A percentile compares a stretch with the other conserved stretches of the same genome.
phyloP scores from a whole-genome alignment of 495 filamentous ascomycete genomes.

The Lasiosphaeris hirsuta region DNA sequence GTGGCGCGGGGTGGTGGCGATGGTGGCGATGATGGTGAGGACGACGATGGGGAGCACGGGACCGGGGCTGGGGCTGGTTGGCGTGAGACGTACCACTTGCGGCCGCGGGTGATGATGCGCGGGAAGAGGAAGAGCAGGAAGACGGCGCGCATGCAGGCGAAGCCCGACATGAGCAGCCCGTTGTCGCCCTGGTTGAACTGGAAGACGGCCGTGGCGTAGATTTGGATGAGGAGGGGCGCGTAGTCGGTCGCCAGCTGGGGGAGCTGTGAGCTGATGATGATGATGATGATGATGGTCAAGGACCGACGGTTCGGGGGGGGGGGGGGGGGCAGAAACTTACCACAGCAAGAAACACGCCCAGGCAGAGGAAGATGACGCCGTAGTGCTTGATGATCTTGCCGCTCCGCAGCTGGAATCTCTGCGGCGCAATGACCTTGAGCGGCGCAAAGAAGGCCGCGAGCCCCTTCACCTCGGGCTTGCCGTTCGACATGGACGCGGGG shows the following conservation, averaged over 20 bases:
- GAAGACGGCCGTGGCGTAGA: slow-evolving; percentile 54
- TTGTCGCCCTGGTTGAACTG: slow-evolving; percentile 52
- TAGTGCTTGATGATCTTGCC: slow-evolving; percentile 45
- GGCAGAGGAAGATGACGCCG: slow-evolving; percentile 50
- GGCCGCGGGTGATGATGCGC: slow-evolving; percentile 47
- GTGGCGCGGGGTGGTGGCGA: not conserved
- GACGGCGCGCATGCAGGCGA: slow-evolving; percentile 49
- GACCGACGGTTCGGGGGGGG: too few species aligned
- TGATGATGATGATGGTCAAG: too few species aligned
- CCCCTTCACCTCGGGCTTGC: slow-evolving; percentile 28
- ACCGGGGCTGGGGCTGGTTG: too few species aligned
- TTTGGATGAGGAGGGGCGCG: slow-evolving; percentile 47
- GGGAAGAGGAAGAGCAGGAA: slow-evolving; percentile 56
- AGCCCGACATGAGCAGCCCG: slow-evolving; percentile 50
- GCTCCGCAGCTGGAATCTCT: slow-evolving; percentile 38
- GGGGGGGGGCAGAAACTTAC: too few species aligned
- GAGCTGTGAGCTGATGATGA: not conserved
- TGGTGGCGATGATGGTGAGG: not conserved
- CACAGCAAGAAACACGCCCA: slow-evolving; percentile 54
- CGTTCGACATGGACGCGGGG: slow-evolving; percentile 29
- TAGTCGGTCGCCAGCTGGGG: slow-evolving; percentile 54
- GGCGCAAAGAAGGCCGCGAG: slow-evolving; percentile 51
- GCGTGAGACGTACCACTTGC: slow-evolving; percentile 40
- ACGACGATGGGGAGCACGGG: not conserved
- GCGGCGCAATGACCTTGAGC: slow-evolving; percentile 48